Evolutionary conservation across 805 yeast species (phyloP).

Genomic region (Candida palmyrensis): DNA sequence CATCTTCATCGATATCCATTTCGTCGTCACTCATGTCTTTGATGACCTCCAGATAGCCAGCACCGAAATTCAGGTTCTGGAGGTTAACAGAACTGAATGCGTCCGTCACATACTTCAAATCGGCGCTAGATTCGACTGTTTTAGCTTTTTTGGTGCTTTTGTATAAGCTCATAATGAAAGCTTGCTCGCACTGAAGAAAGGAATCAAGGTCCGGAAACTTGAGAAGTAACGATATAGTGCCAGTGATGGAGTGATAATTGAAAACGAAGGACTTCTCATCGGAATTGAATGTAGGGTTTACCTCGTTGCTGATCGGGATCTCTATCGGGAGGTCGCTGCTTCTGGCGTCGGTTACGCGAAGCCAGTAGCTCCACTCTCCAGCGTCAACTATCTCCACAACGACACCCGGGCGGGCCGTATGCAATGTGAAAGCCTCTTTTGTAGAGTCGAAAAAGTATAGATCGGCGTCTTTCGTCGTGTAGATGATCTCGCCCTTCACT

Average conservation of each 20-base stretch:
- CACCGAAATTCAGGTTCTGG: constrained; percentile 26
- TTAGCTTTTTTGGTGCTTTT: no score
- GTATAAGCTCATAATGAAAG: constrained; percentile 46
- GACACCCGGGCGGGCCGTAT: no score
- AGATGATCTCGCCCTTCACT: constrained; percentile 6
- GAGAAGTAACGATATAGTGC: constrained; percentile 52
- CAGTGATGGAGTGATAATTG: constrained; percentile 35
- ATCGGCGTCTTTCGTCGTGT: constrained; percentile 26
- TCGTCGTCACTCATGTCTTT: constrained; percentile 21
- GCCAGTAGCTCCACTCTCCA: constrained; percentile 49
- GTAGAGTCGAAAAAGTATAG: constrained; percentile 56
- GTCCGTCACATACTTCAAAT: constrained; percentile 52
- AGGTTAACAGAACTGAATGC: constrained; percentile 41
- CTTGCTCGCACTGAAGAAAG: constrained; percentile 48
- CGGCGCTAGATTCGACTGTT: constrained; percentile 24
- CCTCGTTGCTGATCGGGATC: constrained; percentile 28
- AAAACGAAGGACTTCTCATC: constrained; percentile 58
- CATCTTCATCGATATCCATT: constrained; percentile 17
- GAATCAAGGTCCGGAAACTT: constrained; percentile 41
- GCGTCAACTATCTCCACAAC: no score
- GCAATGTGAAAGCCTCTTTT: constrained; percentile 42
- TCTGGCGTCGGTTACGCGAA: constrained; percentile 41
- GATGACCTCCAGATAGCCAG: constrained; percentile 8
- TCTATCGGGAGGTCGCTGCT: constrained; percentile 6
- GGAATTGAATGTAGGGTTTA: constrained; percentile 65